Evolutionary conservation across 305 asterid genomes (phyloP).

Genomic region (Fraxinus velutina): DNA sequence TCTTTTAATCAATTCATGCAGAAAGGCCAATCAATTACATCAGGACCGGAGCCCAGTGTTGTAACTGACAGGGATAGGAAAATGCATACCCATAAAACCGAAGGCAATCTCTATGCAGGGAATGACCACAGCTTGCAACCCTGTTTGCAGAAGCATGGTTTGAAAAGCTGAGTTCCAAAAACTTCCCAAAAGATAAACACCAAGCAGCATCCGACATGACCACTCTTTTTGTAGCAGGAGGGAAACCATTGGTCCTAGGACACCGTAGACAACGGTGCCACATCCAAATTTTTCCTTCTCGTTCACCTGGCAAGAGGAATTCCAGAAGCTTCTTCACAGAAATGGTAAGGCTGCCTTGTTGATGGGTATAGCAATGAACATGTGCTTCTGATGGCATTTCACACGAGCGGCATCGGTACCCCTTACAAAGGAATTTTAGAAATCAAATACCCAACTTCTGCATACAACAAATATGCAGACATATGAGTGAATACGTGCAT

Average conservation of each 20-base stretch:
- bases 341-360: constrained; percentile 78
- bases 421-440: constrained; percentile 34
- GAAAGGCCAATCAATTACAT: background rate
- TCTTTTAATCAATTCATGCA: background rate
- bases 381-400: constrained; percentile 80
- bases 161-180: constrained; percentile 84
- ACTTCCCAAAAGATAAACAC: constrained; percentile 80
- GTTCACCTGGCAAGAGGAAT: constrained; percentile 58
- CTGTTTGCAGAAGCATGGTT: constrained; percentile 88
- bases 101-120: constrained; percentile 81
- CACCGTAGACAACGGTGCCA: constrained; percentile 87
- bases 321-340: constrained; percentile 58
- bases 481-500: constrained; percentile 8
- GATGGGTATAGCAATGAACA: constrained; percentile 78
- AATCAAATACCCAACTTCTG: constrained; percentile 20
- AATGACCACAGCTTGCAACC: constrained; percentile 85
- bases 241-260: constrained; percentile 68
- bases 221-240: constrained; percentile 66
- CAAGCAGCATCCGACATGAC: constrained; percentile 89
- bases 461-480: constrained; percentile 3
- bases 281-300: constrained; percentile 80
- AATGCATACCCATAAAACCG: constrained; percentile 73
- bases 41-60: background rate
- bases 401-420: constrained; percentile 57
- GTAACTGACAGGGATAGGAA: constrained; percentile 4